Conservation (phyloP, 768 basidiomycete genomes). For the Steccherinum ochraceum region DNA sequence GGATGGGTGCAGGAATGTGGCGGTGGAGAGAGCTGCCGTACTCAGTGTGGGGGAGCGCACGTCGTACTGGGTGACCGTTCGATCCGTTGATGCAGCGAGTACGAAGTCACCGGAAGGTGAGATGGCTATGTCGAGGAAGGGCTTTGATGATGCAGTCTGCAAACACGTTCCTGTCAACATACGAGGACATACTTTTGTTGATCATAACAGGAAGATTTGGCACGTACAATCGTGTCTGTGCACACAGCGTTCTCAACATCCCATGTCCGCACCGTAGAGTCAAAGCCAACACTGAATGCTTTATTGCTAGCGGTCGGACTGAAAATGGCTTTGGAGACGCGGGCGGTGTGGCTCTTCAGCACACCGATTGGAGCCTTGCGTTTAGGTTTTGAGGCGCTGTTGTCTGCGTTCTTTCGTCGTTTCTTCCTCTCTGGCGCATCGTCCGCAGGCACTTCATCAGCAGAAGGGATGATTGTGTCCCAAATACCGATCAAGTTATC, state of each 20-base stretch:
- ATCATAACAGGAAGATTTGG: background rate
- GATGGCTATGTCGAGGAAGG: conserved; percentile 60
- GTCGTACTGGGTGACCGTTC: conserved; percentile 68
- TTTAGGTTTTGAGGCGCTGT: conserved; percentile 31
- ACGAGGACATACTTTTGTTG: background rate
- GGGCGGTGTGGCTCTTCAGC: conserved; percentile 76
- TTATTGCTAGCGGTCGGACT: conserved; percentile 23
- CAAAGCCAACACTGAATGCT: conserved; percentile 80
- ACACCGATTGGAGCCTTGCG: conserved; percentile 67
- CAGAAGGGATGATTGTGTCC: conserved; percentile 54
- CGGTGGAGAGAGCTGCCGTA: conserved; percentile 27
- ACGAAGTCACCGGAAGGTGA: conserved; percentile 37
- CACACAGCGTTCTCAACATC: conserved; percentile 77
- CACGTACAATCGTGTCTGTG: conserved; percentile 58
- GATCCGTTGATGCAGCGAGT: conserved; percentile 67
- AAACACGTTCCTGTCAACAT: background rate
- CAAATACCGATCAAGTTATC: conserved; percentile 82
- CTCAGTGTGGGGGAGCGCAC: conserved; percentile 39
- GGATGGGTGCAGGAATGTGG: conserved; percentile 52
- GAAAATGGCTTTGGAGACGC: conserved; percentile 74
- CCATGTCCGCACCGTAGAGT: conserved; percentile 88
- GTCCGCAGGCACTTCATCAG: conserved; percentile 58
- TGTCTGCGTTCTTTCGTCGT: conserved; percentile 44
- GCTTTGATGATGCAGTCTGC: conserved; percentile 66
- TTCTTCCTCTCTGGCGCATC: conserved; percentile 44